Base-by-base conservation (phyloP, 192 early-diverging fungal genomes). In the Coemansia sp. region DNA sequence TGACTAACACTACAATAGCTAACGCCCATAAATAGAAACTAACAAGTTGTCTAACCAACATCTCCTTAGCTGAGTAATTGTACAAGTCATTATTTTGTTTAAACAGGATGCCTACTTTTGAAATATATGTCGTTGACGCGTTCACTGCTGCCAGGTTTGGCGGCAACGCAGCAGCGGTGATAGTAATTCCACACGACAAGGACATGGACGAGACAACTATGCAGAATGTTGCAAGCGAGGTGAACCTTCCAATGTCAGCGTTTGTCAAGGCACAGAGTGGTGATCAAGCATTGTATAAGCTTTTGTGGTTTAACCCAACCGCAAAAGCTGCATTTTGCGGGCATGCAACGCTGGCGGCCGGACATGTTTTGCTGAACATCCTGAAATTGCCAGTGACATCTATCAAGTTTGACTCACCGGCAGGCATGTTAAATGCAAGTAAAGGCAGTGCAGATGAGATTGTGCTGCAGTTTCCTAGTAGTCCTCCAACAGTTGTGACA, bases 211-310 rank as follows among this genome's bases (percentile, higher is more conserved):
- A 60, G 4, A 28, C 5, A 10, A 42, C 46, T 4, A 56, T 72
- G 68, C 56, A 70, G 25, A 54, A 26, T 9, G 72, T 82, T 18
- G 67, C 73, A 14, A 56, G 58, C 37, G 81, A 83, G 34, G 50
- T 83, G 31, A 79, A 75, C 53, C 72, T 68, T 4, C 53, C 68
- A 23, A 78, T 75, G 47, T 79, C 81, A 9, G 76, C 81, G 12
- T 83, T 83, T 42, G 42, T 83, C 20, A 42, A 67, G 38, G 14
- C 28, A 18, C 47, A 48, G 18, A 21, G 2, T 4, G 7, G 5
- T 4, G 15, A 10, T n/a, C 5, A 24, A 10, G 6, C 28, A 8
- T 8, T 3, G 1, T 69, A 48, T 44, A 42, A 46, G 2, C 58
- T 72, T 7, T 48, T 20, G 26, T 78, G 75, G 75, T 72, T 72